Evolutionary conservation across 179 eudicot species (phyloP), one percentile per base, ranked within the genome.

Genomic region (Beta lomatogona): DNA sequence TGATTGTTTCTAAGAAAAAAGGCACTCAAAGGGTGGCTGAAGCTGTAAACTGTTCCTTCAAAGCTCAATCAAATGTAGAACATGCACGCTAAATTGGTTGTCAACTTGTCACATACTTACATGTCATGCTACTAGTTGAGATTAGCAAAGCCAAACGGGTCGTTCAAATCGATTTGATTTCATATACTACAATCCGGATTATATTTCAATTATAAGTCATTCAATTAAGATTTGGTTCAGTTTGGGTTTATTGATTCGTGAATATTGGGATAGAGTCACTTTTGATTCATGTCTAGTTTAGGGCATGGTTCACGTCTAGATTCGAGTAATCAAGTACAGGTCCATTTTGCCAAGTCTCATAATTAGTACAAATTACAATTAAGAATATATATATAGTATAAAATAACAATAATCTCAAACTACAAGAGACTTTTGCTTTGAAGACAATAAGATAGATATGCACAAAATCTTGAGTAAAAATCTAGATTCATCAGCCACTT

Each of bases 1-100:
- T 58, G 9, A 77, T 76, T 73, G 77, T 71, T 83, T 81, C 80
- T 83, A 79, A 83, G 71, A 19, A 36, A 45, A 82, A 73, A 76
- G 82, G 72, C 46, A 22, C 76, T 71, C 41, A 71, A 82, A 63
- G 66, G 67, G 69, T 58, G 57, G 48, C 57, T 67, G 13, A 21
- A 11, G 45, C 0, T 81, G 22, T 55, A 68, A 59, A 9, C 25
- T 58, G 58, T 75, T 75, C 76, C 82, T 83, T 79, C 71, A 7
- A 83, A 69, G 66, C 52, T 80, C 72, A 75, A 80, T 66, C 82
- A 80, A 50, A 68, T 36, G 22, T 46, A 65, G 57, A 60, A 70
- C 82, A 79, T 71, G 70, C 65, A 60, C 9, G 67, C 48, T 57
- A 45, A 54, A 28, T 48, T 74, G 76, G 80, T 0, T 48, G 57